These are phyloP conservation scores for Citrullus colocynthis DNA, from an alignment of 306 rosid species.

Conservation along the genomic window DNA sequence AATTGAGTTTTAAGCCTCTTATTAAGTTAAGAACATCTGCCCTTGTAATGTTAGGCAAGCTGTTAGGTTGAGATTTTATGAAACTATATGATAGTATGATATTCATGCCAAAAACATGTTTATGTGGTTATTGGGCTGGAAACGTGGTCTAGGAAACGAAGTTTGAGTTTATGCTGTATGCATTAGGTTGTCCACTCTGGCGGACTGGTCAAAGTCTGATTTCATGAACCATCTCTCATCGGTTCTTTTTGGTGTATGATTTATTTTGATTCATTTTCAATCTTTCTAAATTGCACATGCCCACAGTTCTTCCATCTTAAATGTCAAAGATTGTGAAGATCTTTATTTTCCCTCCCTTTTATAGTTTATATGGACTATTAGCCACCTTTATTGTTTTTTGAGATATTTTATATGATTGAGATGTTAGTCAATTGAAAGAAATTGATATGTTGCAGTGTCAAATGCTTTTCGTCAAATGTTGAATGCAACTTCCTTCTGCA, in stretches of 20 bases:
- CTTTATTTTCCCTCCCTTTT: not conserved
- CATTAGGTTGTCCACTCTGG: not conserved
- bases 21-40: too few relatives aligned
- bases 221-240: not conserved
- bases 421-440: not conserved
- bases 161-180: not conserved
- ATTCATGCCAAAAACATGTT: too few relatives aligned
- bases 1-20: too few relatives aligned
- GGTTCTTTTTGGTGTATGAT: not conserved
- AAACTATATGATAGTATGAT: too few relatives aligned
- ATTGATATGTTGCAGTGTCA: not conserved
- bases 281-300: not conserved
- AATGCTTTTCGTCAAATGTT: not conserved
- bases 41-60: too few relatives aligned
- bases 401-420: too few relatives aligned
- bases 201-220: not conserved
- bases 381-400: too few relatives aligned
- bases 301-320: not conserved
- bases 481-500: conserved; percentile 4
- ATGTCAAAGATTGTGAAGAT: not conserved
- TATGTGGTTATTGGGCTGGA: too few relatives aligned
- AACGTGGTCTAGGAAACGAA: too few relatives aligned
- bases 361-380: too few relatives aligned
- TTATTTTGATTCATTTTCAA: not conserved
- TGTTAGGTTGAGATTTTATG: too few relatives aligned